Evolutionary conservation across 2,329 filamentous ascomycete genomes (phyloP).

Genomic region (Metarhizium guizhouense): DNA sequence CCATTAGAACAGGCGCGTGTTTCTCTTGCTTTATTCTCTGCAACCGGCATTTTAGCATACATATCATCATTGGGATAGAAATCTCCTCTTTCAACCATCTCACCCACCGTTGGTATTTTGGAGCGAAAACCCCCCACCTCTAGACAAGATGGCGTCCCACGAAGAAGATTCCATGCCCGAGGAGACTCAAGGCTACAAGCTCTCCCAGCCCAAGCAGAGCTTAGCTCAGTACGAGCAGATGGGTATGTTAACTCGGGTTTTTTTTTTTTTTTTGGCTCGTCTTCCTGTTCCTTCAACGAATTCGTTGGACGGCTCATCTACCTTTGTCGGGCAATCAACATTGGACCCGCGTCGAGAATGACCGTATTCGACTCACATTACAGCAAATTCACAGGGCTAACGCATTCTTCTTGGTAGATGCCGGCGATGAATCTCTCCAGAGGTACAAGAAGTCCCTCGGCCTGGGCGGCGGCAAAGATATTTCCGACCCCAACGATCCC

Average conservation of each 20-base stretch:
- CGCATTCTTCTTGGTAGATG: constrained; percentile 31
- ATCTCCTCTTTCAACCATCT: background rate
- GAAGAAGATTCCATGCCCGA: constrained; percentile 79
- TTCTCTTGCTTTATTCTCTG: background rate
- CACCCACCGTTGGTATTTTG: background rate
- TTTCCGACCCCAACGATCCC: constrained; percentile 70
- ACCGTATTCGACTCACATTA: background rate
- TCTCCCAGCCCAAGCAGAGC: constrained; percentile 93
- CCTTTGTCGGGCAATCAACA: too few relatives aligned
- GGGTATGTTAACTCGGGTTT: constrained; percentile 47
- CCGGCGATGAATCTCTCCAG: constrained; percentile 84
- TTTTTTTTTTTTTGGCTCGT: background rate
- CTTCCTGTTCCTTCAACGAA: background rate
- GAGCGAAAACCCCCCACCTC: background rate
- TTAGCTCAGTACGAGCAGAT: constrained; percentile 90
- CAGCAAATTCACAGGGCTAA: background rate
- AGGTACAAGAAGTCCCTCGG: constrained; percentile 97
- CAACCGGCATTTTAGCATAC: background rate
- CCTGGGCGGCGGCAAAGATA: constrained; percentile 62
- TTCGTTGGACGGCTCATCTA: too few relatives aligned
- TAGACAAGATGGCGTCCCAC: constrained; percentile 50
- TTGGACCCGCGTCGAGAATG: too few relatives aligned
- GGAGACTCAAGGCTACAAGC: constrained; percentile 93
- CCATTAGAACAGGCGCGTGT: background rate
- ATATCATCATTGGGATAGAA: background rate